Evolutionary conservation across 495 filamentous ascomycete genomes (phyloP), one percentile per base, ranked within the genome.

Genomic region (Neurospora sp.): DNA sequence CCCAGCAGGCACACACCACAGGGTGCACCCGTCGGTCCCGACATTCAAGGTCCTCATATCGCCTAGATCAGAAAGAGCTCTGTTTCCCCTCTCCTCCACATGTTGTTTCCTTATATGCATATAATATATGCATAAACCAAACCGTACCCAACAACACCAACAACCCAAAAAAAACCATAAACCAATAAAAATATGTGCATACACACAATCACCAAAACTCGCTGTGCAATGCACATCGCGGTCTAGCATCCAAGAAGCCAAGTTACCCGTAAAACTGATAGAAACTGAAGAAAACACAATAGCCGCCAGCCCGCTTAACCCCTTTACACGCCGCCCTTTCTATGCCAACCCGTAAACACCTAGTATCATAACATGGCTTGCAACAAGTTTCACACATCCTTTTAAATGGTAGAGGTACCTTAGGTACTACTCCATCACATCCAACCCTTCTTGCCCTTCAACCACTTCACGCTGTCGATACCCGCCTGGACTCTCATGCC

Each of bases 401-500:
- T 5, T 16, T 16, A 41, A 14, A 41, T 41, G 1, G 31, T 35
- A 41, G 11, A 41, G 11, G 12, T 6, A 41, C 40, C 40, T 42
- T 42, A 2, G 14, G 40, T 42, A 42, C 14, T 41, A 14, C 1
- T 39, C 38, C 1, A 42, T 70, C 39, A 80, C 16, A 75, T 70
- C 84, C 83, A 84, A 0, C 79, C 81, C 74, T 82, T 82, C 72
- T 83, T 82, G 8, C 69, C 70, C 77, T 80, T 88, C 83, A 91
- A 89, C 81, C 91, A 92, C 72, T 83, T 87, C n/a, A 98, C 80
- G 0, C 91, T 96, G 76, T 93, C 90, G 76, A 91, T 79, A 2
- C 89, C 92, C 37, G 93, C 93, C 71, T 92, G 92, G 69, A 97
- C 89, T 75, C 94, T 92, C 80, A 97, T 84, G 37, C 93, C 92